These are phyloP conservation scores for Striga asiatica DNA, from an alignment of 257 asterid genomes.

Conservation along the genomic window DNA sequence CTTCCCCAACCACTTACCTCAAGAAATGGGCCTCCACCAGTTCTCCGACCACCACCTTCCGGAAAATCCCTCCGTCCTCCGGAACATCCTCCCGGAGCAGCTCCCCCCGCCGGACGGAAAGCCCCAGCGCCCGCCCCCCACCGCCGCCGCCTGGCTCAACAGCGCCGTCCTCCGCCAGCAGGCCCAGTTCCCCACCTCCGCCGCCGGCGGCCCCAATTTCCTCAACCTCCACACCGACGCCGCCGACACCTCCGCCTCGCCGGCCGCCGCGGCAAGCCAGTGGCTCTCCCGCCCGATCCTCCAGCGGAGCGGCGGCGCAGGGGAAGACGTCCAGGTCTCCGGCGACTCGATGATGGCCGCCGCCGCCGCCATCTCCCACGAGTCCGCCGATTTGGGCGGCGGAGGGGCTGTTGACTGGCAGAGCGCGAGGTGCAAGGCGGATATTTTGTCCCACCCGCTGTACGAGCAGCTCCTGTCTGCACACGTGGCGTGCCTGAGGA, in stretches of 20 bases:
- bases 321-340: neutral
- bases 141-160: constrained; percentile 45
- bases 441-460: constrained; percentile 51
- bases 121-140: constrained; percentile 1
- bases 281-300: constrained; percentile 44
- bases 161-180: neutral
- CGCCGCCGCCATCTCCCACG: constrained; percentile 12
- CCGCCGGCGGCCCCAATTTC: constrained; percentile 42
- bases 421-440: constrained; percentile 44
- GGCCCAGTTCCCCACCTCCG: constrained; percentile 32
- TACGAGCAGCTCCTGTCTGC: constrained; percentile 64
- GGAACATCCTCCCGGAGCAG: constrained; percentile 4
- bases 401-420: constrained; percentile 40
- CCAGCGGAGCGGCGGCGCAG: neutral
- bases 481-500: constrained; percentile 62
- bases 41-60: constrained; percentile 6
- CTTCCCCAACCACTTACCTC: constrained; percentile 45
- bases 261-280: constrained; percentile 19
- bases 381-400: constrained; percentile 24
- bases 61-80: constrained; percentile 15
- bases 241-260: constrained; percentile 16
- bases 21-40: constrained; percentile 19
- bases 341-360: constrained; percentile 21
- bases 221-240: constrained; percentile 32
- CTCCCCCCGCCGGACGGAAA: too few species aligned